These are phyloP conservation scores for Clathrus columnatus DNA, from an alignment of 768 basidiomycete genomes.

Conservation along the genomic window DNA sequence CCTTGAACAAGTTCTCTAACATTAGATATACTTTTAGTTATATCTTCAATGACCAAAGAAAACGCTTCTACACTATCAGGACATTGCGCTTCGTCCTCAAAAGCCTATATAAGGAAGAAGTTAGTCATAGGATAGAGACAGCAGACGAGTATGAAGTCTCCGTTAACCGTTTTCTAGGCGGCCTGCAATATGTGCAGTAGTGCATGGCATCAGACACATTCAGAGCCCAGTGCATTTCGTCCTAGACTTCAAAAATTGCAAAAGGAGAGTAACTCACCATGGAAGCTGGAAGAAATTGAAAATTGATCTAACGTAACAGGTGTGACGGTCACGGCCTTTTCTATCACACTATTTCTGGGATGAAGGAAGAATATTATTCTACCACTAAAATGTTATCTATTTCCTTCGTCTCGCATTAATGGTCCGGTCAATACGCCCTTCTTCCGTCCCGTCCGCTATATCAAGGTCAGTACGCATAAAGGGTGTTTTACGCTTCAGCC, in stretches of 20 bases:
- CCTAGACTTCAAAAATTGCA: too few relatives aligned
- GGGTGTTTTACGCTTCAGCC: neutral
- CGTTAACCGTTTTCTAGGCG: slow-evolving; percentile 62
- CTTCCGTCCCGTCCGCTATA: neutral
- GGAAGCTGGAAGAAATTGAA: too few relatives aligned
- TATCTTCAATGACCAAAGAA: slow-evolving; percentile 36
- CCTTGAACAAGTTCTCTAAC: slow-evolving; percentile 47
- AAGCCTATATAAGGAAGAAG: neutral
- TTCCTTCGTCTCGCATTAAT: neutral
- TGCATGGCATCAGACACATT: too few relatives aligned
- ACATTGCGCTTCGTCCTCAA: slow-evolving; percentile 10
- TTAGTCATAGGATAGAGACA: slow-evolving; percentile 5
- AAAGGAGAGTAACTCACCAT: too few relatives aligned
- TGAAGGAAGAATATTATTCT: too few relatives aligned
- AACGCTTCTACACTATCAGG: slow-evolving; percentile 15
- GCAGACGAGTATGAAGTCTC: slow-evolving; percentile 22
- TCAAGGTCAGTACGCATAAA: neutral
- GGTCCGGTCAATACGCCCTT: neutral
- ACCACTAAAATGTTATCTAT: neutral
- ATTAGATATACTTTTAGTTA: slow-evolving; percentile 54
- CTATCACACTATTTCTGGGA: too few relatives aligned
- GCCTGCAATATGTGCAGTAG: slow-evolving; percentile 35
- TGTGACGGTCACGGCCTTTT: too few relatives aligned
- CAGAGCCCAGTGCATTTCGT: too few relatives aligned
- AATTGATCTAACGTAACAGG: too few relatives aligned